Evolutionary conservation across 345 rosid genomes (phyloP).

Genomic region (Fremontodendron californicum): DNA sequence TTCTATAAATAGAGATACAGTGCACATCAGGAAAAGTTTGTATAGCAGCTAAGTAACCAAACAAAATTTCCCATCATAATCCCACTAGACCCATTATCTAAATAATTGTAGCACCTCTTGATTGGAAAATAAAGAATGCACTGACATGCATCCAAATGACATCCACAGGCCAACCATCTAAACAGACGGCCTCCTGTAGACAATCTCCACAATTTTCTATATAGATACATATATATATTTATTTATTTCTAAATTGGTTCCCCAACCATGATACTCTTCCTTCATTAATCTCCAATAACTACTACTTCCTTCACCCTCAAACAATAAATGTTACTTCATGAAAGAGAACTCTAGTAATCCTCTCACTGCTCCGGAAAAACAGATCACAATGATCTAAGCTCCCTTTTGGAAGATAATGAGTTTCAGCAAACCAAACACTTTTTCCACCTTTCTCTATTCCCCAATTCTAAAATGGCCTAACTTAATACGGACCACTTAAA

Average conservation of each 20-base stretch:
- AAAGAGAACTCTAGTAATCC: background rate
- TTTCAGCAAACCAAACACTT: background rate
- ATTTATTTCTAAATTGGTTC: too few species aligned
- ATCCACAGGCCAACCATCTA: background rate
- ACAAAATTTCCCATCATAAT: background rate
- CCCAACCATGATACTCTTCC: too few species aligned
- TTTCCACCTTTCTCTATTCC: background rate
- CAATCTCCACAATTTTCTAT: too few species aligned
- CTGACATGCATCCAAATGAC: background rate
- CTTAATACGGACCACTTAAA: background rate
- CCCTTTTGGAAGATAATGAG: background rate
- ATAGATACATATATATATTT: too few species aligned
- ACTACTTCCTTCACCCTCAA: background rate
- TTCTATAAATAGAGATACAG: background rate
- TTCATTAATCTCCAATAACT: too few species aligned
- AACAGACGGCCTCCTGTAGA: background rate
- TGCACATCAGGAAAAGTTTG: background rate
- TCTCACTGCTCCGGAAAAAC: background rate
- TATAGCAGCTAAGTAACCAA: background rate
- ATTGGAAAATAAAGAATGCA: background rate
- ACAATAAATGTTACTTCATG: background rate
- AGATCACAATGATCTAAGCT: background rate
- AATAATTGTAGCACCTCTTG: background rate
- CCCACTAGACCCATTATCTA: background rate
- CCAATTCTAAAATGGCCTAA: background rate